Evolutionary conservation across 2,329 filamentous ascomycete genomes (phyloP), one percentile per base, ranked within the genome.

Genomic region (Cadophora sp.): DNA sequence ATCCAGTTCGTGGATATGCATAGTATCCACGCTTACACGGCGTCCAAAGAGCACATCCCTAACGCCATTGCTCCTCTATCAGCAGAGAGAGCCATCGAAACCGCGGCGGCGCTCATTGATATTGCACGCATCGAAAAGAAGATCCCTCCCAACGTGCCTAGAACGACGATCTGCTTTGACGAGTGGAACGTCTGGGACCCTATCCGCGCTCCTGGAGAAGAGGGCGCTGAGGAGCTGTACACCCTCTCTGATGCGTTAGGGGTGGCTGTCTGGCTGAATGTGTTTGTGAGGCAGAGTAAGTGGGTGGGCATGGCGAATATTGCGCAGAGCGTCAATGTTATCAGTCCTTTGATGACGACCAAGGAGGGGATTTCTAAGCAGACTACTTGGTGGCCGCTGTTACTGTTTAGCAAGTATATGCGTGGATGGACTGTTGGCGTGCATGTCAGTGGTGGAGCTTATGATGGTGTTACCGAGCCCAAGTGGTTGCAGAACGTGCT

Each of bases 121-220:
- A 83, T 90, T 3, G 88, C 88, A 0, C 79, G 86, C 1, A 86
- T 89, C 67, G 85, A 89, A 73, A 88, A 89, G 74, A 73, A 74
- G 6, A 73, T 78, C 30, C 72, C 74, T 1, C 56, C 73, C 3
- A 69, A 62, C 5, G 71, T 75, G 18, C 65, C 77, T 0, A 78
- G 82, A 6, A 87, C 85, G 20, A 88, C 82, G 2, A 89, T 91
- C 72, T 90, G 88, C 78, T 90, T 91, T 74, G 88, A 91, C 71
- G 88, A 91, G 72, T 90, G 88, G 88, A 91, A 91, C 72, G 87
- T 90, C 6, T 91, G 88, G 88, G 87, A 89, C 72, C 87, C 87
- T 0, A 77, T 82, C 22, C 83, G 88, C 4, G 87, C 88, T 1
- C 86, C 87, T 0, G 88, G 88, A 1, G 86, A 88, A 68, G 77